Percentiles rank a stretch among this genome's conserved stretches.
These are phyloP conservation scores for Amoeboaphelidium protococcarum DNA, from an alignment of 371 early-diverging fungal species.

Conservation along the genomic window DNA sequence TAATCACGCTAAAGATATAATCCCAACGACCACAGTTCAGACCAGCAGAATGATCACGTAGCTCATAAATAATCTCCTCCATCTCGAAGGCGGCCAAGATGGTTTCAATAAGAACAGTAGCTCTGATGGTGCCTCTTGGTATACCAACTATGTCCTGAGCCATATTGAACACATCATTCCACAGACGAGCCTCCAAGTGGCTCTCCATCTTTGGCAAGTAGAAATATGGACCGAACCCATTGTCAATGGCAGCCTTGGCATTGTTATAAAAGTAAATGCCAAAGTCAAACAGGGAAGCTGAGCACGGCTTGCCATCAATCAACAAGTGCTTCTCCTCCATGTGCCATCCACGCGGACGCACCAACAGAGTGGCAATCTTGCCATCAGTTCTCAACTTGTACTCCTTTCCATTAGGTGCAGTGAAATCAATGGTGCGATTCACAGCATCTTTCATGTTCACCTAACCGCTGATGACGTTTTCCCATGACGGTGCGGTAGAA, in stretches of 20 bases:
- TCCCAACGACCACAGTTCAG: conserved; percentile 96
- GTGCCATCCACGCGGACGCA: conserved; percentile 92
- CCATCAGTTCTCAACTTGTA: conserved; percentile 60
- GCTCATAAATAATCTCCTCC: conserved; percentile 93
- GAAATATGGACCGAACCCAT: conserved; percentile 84
- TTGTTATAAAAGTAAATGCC: conserved; percentile 89
- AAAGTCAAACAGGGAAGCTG: conserved; percentile 83
- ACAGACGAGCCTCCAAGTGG: conserved; percentile 75
- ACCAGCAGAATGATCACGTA: conserved; percentile 81
- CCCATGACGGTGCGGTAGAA: conserved; percentile 82
- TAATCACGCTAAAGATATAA: conserved; percentile 88
- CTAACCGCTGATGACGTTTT: conserved; percentile 58
- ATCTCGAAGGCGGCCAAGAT: conserved; percentile 86
- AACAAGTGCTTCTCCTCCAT: conserved; percentile 78
- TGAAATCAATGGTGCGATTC: conserved; percentile 48
- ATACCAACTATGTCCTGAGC: conserved; percentile 65
- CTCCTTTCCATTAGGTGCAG: conserved; percentile 54
- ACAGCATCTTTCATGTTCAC: conserved; percentile 77
- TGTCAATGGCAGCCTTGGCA: conserved; percentile 41
- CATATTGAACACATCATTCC: conserved; percentile 85
- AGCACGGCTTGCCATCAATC: conserved; percentile 63
- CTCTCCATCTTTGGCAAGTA: conserved; percentile 92
- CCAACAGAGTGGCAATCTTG: conserved; percentile 57
- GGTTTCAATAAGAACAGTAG: conserved; percentile 88
- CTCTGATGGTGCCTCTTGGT: conserved; percentile 82